Conservation (phyloP, 495 filamentous ascomycete genomes). For the Usnea hakonensis region DNA sequence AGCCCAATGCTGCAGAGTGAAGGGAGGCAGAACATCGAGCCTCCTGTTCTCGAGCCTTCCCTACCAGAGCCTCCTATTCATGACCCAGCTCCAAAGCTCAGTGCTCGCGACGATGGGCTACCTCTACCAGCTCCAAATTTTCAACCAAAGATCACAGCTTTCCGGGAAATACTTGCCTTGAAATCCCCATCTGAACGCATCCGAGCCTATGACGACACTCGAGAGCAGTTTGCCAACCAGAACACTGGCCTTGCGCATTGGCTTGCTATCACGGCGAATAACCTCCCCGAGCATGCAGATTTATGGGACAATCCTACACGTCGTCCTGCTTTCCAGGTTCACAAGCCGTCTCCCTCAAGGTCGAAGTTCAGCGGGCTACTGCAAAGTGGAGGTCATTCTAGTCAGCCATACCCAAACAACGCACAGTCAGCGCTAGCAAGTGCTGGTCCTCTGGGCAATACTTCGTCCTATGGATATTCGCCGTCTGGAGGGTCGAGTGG, state of each 20-base stretch:
- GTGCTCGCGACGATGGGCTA: neutral
- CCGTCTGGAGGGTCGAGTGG: conserved; percentile 20
- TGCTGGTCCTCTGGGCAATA: conserved; percentile 27
- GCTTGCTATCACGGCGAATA: conserved; percentile 46
- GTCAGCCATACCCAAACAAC: conserved; percentile 38
- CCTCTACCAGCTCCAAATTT: conserved; percentile 18
- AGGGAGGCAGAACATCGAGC: neutral
- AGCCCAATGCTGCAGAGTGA: neutral
- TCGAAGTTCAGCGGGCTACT: conserved; percentile 41
- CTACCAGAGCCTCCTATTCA: neutral
- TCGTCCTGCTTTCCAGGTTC: conserved; percentile 24
- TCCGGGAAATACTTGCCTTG: conserved; percentile 66
- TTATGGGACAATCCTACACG: conserved; percentile 34
- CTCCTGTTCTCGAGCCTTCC: conserved; percentile 4
- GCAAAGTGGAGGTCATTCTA: conserved; percentile 22
- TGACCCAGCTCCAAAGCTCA: neutral
- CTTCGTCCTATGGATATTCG: conserved; percentile 25
- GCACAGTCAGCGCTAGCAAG: conserved; percentile 31
- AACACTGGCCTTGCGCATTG: conserved; percentile 71
- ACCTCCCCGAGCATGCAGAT: conserved; percentile 46
- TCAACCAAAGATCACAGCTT: conserved; percentile 44
- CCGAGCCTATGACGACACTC: conserved; percentile 57
- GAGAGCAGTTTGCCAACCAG: conserved; percentile 59
- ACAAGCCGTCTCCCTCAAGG: conserved; percentile 32
- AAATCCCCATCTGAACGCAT: conserved; percentile 56